Percentiles rank a stretch among this genome's conserved stretches.
phyloP scores from a whole-genome alignment of 2,329 filamentous ascomycete species.

The Colletotrichum falcatum region DNA sequence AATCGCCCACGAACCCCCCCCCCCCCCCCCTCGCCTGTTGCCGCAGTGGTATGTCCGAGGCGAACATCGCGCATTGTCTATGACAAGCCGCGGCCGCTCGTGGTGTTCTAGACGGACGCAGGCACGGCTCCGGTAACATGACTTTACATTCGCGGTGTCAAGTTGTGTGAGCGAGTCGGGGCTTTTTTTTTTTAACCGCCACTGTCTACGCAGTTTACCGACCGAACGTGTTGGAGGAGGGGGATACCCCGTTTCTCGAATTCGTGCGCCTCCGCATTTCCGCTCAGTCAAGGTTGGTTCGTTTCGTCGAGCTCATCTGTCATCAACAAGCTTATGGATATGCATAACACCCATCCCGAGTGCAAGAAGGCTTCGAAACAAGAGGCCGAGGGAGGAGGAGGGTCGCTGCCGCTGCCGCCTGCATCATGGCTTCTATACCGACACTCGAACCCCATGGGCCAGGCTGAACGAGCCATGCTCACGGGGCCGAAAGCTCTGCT shows the following conservation, averaged over 20 bases:
- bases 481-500: neutral
- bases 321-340: neutral
- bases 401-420: neutral
- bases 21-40: too few relatives aligned
- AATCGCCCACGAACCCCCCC: too few relatives aligned
- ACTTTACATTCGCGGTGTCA: neutral
- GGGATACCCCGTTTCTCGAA: conserved; percentile 43
- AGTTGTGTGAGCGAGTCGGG: neutral
- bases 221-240: neutral
- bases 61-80: conserved; percentile 35
- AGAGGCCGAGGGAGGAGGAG: neutral
- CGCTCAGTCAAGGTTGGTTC: conserved; percentile 15
- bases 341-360: neutral
- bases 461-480: neutral
- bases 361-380: neutral
- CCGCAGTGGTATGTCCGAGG: neutral
- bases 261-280: conserved; percentile 45
- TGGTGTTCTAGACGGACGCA: neutral
- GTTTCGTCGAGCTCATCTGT: neutral
- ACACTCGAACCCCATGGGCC: neutral
- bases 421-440: neutral
- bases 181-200: conserved; percentile 52
- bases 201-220: conserved; percentile 49
- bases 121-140: neutral
- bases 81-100: neutral